Evolutionary conservation across 768 basidiomycete genomes (phyloP).

Genomic region (Calocybe cyanea): DNA sequence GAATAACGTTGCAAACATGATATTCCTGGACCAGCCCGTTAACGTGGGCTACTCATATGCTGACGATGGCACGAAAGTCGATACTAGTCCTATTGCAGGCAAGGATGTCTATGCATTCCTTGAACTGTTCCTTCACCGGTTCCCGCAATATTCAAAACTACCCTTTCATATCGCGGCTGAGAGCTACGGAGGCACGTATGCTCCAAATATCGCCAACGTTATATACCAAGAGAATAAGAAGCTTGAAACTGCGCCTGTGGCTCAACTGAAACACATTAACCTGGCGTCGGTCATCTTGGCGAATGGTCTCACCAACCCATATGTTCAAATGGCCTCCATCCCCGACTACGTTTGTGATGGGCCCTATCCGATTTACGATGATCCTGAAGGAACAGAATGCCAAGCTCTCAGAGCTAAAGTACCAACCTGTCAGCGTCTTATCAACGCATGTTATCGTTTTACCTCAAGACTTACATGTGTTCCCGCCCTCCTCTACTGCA

Average conservation of each 20-base stretch:
- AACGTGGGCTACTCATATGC: conserved; percentile 90
- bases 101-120: conserved; percentile 88
- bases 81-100: conserved; percentile 80
- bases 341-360: conserved; percentile 83
- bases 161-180: conserved; percentile 82
- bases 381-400: conserved; percentile 65
- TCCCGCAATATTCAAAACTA: conserved; percentile 62
- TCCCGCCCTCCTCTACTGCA: conserved; percentile 79
- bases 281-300: conserved; percentile 82
- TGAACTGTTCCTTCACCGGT: conserved; percentile 74
- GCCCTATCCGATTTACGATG: conserved; percentile 77
- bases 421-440: conserved; percentile 70
- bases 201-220: conserved; percentile 80
- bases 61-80: conserved; percentile 68
- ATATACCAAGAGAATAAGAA: conserved; percentile 78
- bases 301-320: conserved; percentile 84
- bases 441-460: conserved; percentile 65
- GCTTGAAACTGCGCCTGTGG: conserved; percentile 37
- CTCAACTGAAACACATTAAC: conserved; percentile 68
- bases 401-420: conserved; percentile 56
- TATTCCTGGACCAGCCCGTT: conserved; percentile 80
- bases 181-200: conserved; percentile 77
- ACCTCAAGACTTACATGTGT: conserved; percentile 62
- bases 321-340: conserved; percentile 73
- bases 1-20: conserved; percentile 76